These are phyloP conservation scores for Larix sibirica DNA, from an alignment of 83 land plant species.

Conservation along the genomic window DNA sequence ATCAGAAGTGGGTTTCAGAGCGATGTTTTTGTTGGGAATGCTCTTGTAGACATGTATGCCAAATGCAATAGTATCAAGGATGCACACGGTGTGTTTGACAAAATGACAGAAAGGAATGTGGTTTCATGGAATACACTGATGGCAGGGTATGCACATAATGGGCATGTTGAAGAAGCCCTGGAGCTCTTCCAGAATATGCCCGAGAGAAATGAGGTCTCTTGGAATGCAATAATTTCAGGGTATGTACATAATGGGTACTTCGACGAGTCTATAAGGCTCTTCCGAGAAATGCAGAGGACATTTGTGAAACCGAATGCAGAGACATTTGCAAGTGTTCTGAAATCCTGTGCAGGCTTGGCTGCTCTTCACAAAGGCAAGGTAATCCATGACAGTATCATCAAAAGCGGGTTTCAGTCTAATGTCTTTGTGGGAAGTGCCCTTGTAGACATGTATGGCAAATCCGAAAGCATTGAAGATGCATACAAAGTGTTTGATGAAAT, in stretches of 20 bases:
- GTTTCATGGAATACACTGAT: slow-evolving; percentile 4
- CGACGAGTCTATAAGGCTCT: not conserved
- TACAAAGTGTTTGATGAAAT: slow-evolving; percentile 32
- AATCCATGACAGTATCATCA: slow-evolving; percentile 7
- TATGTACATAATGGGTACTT: not conserved
- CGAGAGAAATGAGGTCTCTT: not conserved
- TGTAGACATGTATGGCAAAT: slow-evolving; percentile 29
- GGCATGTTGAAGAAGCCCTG: slow-evolving; percentile 20
- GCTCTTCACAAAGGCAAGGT: not conserved
- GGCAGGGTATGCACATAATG: not conserved
- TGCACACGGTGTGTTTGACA: not conserved
- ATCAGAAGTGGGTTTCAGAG: slow-evolving; percentile 21
- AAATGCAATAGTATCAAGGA: not conserved
- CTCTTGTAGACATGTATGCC: slow-evolving; percentile 3
- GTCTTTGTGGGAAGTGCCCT: slow-evolving; percentile 39
- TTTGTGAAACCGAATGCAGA: not conserved
- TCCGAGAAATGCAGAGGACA: not conserved
- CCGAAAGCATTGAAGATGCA: slow-evolving; percentile 29
- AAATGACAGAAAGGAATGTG: not conserved
- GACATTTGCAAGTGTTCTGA: not conserved
- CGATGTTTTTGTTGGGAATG: not conserved
- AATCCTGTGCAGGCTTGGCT: not conserved
- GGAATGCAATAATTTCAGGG: not conserved
- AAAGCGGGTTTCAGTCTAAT: slow-evolving; percentile 24
- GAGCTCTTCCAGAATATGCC: slow-evolving; percentile 24